These are phyloP conservation scores for Didymella pomorum DNA, from an alignment of 2,329 filamentous ascomycete species.

Conservation along the genomic window DNA sequence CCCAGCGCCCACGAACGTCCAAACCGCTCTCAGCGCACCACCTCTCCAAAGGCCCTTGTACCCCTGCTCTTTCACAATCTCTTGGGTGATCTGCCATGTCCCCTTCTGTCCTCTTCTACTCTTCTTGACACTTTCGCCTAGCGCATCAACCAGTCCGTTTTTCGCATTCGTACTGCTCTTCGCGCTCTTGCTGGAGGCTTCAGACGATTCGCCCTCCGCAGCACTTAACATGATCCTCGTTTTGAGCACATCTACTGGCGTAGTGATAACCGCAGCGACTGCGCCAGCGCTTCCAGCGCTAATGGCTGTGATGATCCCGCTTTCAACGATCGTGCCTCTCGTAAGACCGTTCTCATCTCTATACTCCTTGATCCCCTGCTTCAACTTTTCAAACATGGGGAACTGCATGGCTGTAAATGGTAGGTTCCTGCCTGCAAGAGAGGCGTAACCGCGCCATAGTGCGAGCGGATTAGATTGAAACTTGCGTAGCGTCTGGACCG, in stretches of 20 bases:
- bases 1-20: slow-evolving; percentile 84
- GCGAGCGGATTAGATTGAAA: slow-evolving; percentile 65
- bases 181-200: neutral
- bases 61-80: slow-evolving; percentile 73
- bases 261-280: slow-evolving; percentile 81
- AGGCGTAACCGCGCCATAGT: slow-evolving; percentile 76
- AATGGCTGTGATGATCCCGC: slow-evolving; percentile 73
- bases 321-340: slow-evolving; percentile 65
- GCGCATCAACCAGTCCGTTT: slow-evolving; percentile 50
- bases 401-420: slow-evolving; percentile 91
- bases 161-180: slow-evolving; percentile 15
- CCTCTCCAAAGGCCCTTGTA: slow-evolving; percentile 79
- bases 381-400: slow-evolving; percentile 80
- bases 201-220: slow-evolving; percentile 23
- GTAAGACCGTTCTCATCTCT: slow-evolving; percentile 50
- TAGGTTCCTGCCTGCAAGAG: slow-evolving; percentile 81
- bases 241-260: slow-evolving; percentile 88
- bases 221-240: slow-evolving; percentile 82
- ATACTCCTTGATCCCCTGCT: slow-evolving; percentile 60
- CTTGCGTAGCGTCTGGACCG: slow-evolving; percentile 63
- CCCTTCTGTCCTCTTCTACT: slow-evolving; percentile 45
- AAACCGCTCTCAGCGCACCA: slow-evolving; percentile 73
- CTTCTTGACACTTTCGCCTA: slow-evolving; percentile 50
- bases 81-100: slow-evolving; percentile 67
- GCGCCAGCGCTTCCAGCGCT: slow-evolving; percentile 79